A percentile compares a stretch with the other conserved stretches of the same genome.
phyloP scores from a whole-genome alignment of 2,329 filamentous ascomycete species.

The Hypoxylon sp. region DNA sequence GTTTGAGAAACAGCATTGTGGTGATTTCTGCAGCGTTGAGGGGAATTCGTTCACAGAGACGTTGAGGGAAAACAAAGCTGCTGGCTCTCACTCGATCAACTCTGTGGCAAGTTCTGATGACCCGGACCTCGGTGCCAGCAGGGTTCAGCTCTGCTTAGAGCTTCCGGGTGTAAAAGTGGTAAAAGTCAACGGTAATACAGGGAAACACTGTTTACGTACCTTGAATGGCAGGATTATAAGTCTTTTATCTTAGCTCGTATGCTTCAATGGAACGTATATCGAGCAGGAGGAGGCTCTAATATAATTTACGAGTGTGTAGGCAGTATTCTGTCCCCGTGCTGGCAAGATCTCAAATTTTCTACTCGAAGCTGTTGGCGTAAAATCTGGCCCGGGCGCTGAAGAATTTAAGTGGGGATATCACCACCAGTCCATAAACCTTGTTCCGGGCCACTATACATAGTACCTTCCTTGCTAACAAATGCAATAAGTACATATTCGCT shows the following conservation, averaged over 20 bases:
- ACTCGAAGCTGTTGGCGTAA: background rate
- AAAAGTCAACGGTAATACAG: slow-evolving; percentile 9
- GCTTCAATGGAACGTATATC: background rate
- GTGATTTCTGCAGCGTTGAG: background rate
- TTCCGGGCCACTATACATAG: background rate
- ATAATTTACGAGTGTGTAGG: background rate
- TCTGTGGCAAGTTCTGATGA: background rate
- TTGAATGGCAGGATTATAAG: background rate
- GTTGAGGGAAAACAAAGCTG: background rate
- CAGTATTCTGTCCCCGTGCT: background rate
- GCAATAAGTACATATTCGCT: too few relatives aligned
- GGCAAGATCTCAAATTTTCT: slow-evolving; percentile 13
- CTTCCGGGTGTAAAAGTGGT: background rate
- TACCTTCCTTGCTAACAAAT: slow-evolving; percentile 1
- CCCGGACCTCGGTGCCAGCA: background rate
- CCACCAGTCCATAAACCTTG: background rate
- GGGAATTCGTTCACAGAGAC: background rate
- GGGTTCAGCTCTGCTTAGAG: slow-evolving; percentile 27
- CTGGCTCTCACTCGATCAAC: background rate
- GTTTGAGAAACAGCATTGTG: background rate
- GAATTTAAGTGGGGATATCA: background rate
- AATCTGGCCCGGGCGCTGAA: slow-evolving; percentile 1
- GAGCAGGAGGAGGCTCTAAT: background rate
- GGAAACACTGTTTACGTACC: slow-evolving; percentile 23
- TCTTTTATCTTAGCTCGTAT: background rate